Percentiles rank a stretch among this genome's conserved stretches.
Conservation (phyloP, 164 flowering plant genomes). For the Chimonanthus praecox region DNA sequence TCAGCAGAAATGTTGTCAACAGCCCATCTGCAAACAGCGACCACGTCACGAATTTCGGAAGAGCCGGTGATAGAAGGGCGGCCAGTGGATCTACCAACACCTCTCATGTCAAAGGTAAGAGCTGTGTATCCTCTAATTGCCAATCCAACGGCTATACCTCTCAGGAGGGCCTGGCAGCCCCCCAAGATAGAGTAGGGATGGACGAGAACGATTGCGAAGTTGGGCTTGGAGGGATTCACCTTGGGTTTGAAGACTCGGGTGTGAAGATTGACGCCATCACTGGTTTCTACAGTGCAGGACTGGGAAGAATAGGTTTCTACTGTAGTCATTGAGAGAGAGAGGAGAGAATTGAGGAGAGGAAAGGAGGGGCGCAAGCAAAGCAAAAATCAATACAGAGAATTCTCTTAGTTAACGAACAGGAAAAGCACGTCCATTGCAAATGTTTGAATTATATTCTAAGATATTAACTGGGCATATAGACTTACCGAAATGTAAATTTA, state of each 20-base stretch:
- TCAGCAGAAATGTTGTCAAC: constrained; percentile 28
- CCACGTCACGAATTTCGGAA: constrained; percentile 69
- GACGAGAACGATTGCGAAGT: constrained; percentile 51
- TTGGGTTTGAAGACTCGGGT: constrained; percentile 52
- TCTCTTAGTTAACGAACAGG: too few relatives aligned
- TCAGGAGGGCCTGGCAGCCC: constrained; percentile 79
- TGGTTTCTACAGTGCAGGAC: constrained; percentile 47
- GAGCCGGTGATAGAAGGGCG: constrained; percentile 68
- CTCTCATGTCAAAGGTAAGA: constrained; percentile 81
- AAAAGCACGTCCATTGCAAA: too few relatives aligned
- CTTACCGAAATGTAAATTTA: too few relatives aligned
- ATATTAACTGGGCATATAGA: too few relatives aligned
- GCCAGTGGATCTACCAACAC: constrained; percentile 86
- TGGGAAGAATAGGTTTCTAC: constrained; percentile 22
- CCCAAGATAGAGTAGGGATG: constrained; percentile 81
- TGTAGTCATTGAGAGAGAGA: not conserved
- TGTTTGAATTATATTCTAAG: too few relatives aligned
- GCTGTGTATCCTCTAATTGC: constrained; percentile 54
- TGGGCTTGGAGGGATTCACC: constrained; percentile 16
- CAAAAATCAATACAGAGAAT: too few relatives aligned
- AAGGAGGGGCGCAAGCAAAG: not conserved
- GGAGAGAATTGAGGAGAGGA: not conserved
- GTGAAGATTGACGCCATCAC: constrained; percentile 59
- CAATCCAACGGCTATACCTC: constrained; percentile 69
- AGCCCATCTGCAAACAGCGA: constrained; percentile 69